These are phyloP conservation scores for Debaryomyces udenii DNA, from an alignment of 1,139 yeast species.

Conservation along the genomic window DNA sequence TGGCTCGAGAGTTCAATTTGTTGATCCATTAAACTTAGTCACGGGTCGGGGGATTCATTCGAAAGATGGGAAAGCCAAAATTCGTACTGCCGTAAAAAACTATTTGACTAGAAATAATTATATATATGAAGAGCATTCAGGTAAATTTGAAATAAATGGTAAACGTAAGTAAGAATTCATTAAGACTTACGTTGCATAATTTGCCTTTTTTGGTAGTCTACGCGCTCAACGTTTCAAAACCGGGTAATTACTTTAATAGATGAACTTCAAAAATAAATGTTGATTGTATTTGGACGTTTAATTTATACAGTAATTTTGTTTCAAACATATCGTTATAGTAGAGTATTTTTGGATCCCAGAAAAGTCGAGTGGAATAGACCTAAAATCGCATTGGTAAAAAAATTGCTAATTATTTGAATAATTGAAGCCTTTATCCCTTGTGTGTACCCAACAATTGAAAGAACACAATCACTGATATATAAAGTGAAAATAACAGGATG, in stretches of 20 bases:
- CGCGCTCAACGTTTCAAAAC: constrained; percentile 3
- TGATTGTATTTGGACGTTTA: constrained; percentile 3
- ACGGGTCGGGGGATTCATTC: constrained; percentile 73
- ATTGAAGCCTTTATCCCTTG: constrained; percentile 6
- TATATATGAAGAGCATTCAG: constrained; percentile 46
- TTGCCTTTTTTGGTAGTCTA: constrained; percentile 4
- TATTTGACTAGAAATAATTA: constrained; percentile 37
- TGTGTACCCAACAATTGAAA: constrained; percentile 6
- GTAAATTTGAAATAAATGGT: constrained; percentile 51
- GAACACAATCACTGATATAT: background rate
- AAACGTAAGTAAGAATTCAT: constrained; percentile 10
- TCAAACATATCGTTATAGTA: background rate
- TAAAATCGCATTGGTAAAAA: too few species aligned
- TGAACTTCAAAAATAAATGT: constrained; percentile 4
- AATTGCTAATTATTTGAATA: background rate
- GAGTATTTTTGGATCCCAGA: background rate
- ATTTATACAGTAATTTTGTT: constrained; percentile 3
- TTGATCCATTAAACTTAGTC: constrained; percentile 43
- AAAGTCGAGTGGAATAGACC: too few species aligned
- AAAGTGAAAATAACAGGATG: constrained; percentile 1
- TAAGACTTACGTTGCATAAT: background rate
- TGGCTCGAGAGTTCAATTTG: constrained; percentile 33
- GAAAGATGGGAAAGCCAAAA: constrained; percentile 49
- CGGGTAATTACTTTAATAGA: constrained; percentile 7
- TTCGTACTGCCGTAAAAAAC: constrained; percentile 41